Conservation (phyloP, 1,284 basidiomycete genomes). For the Moesziomyces parantarcticus region DNA sequence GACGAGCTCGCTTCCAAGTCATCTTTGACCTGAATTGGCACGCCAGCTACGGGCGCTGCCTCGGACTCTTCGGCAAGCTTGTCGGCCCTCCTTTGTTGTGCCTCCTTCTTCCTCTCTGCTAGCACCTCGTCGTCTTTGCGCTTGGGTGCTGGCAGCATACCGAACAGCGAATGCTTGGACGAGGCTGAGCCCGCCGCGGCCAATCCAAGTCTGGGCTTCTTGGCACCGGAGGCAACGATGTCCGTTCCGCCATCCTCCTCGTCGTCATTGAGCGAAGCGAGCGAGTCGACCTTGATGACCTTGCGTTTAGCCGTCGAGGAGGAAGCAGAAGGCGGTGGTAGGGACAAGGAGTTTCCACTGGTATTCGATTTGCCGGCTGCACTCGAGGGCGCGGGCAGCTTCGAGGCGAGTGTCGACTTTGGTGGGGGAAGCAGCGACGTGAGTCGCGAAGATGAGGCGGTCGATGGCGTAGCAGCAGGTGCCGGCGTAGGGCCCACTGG, state of each 20-base stretch:
- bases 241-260: conserved; percentile 5
- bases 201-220: conserved; percentile 12
- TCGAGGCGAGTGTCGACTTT: conserved; percentile 16
- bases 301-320: conserved; percentile 16
- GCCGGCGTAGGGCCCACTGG: background rate
- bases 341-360: conserved; percentile 10
- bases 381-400: conserved; percentile 24
- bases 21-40: conserved; percentile 10
- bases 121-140: conserved; percentile 34
- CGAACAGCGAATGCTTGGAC: conserved; percentile 48
- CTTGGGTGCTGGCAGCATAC: conserved; percentile 63
- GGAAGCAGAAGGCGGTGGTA: conserved; percentile 23
- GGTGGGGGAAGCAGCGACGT: conserved; percentile 28
- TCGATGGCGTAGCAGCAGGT: background rate
- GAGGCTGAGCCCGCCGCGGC: background rate
- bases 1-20: background rate
- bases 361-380: conserved; percentile 6
- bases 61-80: conserved; percentile 15
- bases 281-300: conserved; percentile 44
- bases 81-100: conserved; percentile 34
- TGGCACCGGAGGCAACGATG: background rate
- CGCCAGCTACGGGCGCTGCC: background rate
- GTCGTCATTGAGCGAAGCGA: conserved; percentile 7
- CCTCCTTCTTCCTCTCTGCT: conserved; percentile 36
- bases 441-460: conserved; percentile 12